A percentile compares a stretch with the other conserved stretches of the same genome.
Conservation (phyloP, 805 yeast genomes). For the Blastobotrys terrestris region DNA sequence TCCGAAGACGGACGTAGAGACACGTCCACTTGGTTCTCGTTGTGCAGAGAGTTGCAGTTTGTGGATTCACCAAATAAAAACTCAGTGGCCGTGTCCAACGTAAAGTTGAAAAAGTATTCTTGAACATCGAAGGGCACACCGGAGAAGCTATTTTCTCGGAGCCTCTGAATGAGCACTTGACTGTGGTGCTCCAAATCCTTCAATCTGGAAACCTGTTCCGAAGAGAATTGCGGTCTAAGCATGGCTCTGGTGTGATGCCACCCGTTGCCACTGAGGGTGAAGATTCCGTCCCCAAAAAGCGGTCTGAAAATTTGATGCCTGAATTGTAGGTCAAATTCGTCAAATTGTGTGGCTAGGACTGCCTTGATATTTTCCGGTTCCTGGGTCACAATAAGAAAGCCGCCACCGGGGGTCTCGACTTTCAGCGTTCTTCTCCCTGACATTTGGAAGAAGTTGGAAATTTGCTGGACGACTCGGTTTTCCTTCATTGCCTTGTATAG, state of each 20-base stretch:
- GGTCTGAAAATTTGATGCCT: slow-evolving; percentile 24
- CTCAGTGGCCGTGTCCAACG: slow-evolving; percentile 33
- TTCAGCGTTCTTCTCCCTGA: not conserved
- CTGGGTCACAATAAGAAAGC: not conserved
- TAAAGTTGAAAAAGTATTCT: slow-evolving; percentile 26
- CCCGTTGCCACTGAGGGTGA: slow-evolving; percentile 31
- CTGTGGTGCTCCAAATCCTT: slow-evolving; percentile 24
- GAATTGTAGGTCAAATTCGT: slow-evolving; percentile 26
- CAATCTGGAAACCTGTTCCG: slow-evolving; percentile 28
- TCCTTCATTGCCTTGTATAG: not conserved
- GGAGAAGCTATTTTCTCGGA: not conserved
- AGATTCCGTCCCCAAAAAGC: slow-evolving; percentile 32
- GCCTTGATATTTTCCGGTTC: slow-evolving; percentile 30
- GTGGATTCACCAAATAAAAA: slow-evolving; percentile 31
- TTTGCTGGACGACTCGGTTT: not conserved
- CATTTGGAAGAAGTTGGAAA: not conserved
- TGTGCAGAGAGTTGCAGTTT: slow-evolving; percentile 5
- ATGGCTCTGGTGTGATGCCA: slow-evolving; percentile 34
- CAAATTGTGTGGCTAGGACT: slow-evolving; percentile 25
- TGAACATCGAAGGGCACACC: slow-evolving; percentile 23
- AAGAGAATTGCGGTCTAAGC: slow-evolving; percentile 32
- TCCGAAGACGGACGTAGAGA: not conserved
- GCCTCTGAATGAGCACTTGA: slow-evolving; percentile 14
- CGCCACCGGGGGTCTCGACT: not conserved
- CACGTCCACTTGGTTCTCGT: not conserved